These are phyloP conservation scores for Sugiyamaella boreocaroliniensis DNA, from an alignment of 805 yeast species.

Conservation along the genomic window DNA sequence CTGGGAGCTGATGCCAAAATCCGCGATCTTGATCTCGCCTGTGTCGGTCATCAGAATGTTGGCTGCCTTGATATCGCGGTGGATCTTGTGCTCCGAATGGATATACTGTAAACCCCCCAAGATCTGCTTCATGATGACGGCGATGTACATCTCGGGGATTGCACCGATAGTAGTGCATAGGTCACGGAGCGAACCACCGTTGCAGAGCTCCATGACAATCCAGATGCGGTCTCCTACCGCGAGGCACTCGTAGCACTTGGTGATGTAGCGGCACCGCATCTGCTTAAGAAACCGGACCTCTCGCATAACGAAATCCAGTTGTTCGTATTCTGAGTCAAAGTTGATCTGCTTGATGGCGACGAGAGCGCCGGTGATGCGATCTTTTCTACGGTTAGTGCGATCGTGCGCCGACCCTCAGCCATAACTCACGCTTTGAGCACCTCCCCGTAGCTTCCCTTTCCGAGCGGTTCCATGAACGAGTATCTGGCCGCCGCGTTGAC, in stretches of 20 bases:
- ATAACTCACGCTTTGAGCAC: conserved; percentile 20
- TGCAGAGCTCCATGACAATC: conserved; percentile 93
- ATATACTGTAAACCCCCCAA: conserved; percentile 68
- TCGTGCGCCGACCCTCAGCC: too few species aligned
- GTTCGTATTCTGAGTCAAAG: conserved; percentile 56
- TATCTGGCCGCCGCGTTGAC: not conserved
- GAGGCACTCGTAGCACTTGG: conserved; percentile 57
- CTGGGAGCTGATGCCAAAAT: conserved; percentile 90
- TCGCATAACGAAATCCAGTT: conserved; percentile 44
- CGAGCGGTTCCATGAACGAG: conserved; percentile 14
- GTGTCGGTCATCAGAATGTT: conserved; percentile 67
- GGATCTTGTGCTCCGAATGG: conserved; percentile 70
- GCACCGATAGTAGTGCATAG: conserved; percentile 36
- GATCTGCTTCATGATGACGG: conserved; percentile 56
- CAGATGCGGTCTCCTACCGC: conserved; percentile 64
- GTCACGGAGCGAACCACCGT: conserved; percentile 87
- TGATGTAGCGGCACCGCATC: conserved; percentile 59
- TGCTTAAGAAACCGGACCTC: conserved; percentile 73
- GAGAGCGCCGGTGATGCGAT: conserved; percentile 33
- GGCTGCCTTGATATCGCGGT: conserved; percentile 87
- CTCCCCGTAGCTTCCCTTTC: conserved; percentile 24
- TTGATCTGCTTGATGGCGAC: conserved; percentile 73
- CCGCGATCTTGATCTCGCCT: conserved; percentile 77
- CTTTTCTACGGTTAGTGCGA: conserved; percentile 12
- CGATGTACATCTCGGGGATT: conserved; percentile 53